Evolutionary conservation across 495 filamentous ascomycete species (phyloP).

Genomic region (Xylaria bambusicola): DNA sequence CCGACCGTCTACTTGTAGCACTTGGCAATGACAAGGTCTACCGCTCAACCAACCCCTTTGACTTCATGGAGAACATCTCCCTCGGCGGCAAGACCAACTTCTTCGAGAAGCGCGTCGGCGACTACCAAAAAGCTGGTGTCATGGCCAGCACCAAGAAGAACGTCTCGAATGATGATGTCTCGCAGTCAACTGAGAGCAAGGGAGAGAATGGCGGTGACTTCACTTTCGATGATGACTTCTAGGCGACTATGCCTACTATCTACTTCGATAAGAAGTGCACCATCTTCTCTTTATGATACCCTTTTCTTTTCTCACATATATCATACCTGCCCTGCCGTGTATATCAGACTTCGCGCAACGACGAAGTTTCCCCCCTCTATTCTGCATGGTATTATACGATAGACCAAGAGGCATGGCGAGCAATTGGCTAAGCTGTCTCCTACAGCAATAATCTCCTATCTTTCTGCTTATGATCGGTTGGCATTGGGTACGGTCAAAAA

Average conservation of each 20-base stretch:
- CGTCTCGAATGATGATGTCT: slow-evolving; percentile 51
- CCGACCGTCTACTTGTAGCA: slow-evolving; percentile 87
- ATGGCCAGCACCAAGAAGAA: slow-evolving; percentile 92
- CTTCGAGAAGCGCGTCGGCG: slow-evolving; percentile 99
- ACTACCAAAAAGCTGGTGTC: slow-evolving; percentile 99
- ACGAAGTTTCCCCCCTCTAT: neutral
- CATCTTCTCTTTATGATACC: slow-evolving; percentile 27
- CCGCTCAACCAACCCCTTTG: slow-evolving; percentile 91
- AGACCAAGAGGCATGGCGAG: slow-evolving; percentile 20
- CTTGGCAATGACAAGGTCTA: slow-evolving; percentile 94
- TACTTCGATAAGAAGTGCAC: neutral
- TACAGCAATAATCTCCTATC: neutral
- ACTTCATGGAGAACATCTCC: slow-evolving; percentile 99
- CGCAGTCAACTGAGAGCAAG: slow-evolving; percentile 51
- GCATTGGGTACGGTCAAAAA: neutral
- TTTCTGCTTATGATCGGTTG: neutral
- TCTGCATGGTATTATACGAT: slow-evolving; percentile 16
- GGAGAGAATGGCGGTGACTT: slow-evolving; percentile 76
- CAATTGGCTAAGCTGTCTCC: slow-evolving; percentile 10
- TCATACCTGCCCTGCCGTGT: slow-evolving; percentile 3
- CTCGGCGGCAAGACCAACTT: slow-evolving; percentile 99
- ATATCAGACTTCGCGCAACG: slow-evolving; percentile 14
- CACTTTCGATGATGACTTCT: slow-evolving; percentile 97
- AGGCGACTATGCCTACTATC: slow-evolving; percentile 39
- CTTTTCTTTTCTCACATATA: slow-evolving; percentile 23